Evolutionary conservation across 176 grass and related monocot genomes (phyloP).

Genomic region (Oryza glaberrima): DNA sequence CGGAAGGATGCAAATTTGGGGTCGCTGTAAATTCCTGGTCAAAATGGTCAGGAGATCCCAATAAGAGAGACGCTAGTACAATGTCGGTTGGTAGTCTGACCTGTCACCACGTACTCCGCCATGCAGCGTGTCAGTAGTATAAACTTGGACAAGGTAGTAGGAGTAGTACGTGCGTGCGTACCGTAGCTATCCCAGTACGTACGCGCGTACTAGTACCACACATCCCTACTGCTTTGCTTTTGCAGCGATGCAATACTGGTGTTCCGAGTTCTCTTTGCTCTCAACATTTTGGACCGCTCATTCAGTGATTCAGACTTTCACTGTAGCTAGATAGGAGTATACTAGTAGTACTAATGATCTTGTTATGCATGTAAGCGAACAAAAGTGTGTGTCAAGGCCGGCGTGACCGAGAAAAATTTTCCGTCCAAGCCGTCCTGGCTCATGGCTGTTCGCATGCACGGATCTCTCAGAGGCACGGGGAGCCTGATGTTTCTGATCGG

Average conservation of each 20-base stretch:
- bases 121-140: not conserved
- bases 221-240: not conserved
- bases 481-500: not conserved
- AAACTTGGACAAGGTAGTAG: not conserved
- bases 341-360: not conserved
- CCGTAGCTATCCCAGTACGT: not conserved
- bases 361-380: slow-evolving; percentile 4
- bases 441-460: not conserved
- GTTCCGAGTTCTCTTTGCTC: not conserved
- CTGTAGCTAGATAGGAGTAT: not conserved
- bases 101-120: slow-evolving; percentile 10
- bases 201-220: not conserved
- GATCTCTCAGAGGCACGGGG: slow-evolving; percentile 30
- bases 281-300: not conserved
- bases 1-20: not conserved
- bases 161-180: not conserved
- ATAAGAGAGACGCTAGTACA: slow-evolving; percentile 1
- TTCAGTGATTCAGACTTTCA: not conserved
- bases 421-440: not conserved
- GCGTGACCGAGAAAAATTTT: not conserved
- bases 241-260: not conserved
- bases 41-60: slow-evolving; percentile 22
- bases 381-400: not conserved
- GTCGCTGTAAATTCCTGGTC: not conserved
- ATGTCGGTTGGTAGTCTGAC: slow-evolving; percentile 12